These are phyloP conservation scores for Myxozyma kluyveri DNA, from an alignment of 805 yeast species.

Conservation along the genomic window DNA sequence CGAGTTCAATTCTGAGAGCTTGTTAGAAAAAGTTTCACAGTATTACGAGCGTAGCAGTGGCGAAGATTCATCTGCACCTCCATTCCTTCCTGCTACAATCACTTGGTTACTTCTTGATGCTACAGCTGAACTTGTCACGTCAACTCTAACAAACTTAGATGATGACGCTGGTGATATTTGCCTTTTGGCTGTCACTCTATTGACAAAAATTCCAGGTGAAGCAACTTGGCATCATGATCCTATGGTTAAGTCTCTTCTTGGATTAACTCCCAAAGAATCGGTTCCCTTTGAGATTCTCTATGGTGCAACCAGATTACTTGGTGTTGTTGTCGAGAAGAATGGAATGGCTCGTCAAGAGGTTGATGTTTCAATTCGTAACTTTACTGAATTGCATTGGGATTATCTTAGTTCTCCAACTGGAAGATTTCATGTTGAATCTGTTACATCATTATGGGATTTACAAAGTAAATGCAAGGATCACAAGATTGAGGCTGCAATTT, in stretches of 20 bases:
- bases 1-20: conserved; percentile 30
- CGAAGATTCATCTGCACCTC: conserved; percentile 36
- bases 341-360: conserved; percentile 24
- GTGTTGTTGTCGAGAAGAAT: conserved; percentile 25
- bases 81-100: conserved; percentile 47
- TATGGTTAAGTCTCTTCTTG: conserved; percentile 37
- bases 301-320: conserved; percentile 28
- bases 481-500: conserved; percentile 69
- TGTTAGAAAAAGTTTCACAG: conserved; percentile 36
- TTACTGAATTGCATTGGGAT: conserved; percentile 48
- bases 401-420: conserved; percentile 52
- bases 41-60: conserved; percentile 39
- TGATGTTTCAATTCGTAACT: conserved; percentile 23
- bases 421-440: conserved; percentile 66
- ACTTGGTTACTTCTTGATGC: conserved; percentile 42
- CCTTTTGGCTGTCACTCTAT: conserved; percentile 32
- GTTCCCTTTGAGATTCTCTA: conserved; percentile 26
- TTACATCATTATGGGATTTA: conserved; percentile 60
- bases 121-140: conserved; percentile 21
- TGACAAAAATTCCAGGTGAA: conserved; percentile 49
- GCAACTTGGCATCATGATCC: conserved; percentile 40
- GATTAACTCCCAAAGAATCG: conserved; percentile 11
- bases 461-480: conserved; percentile 51
- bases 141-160: conserved; percentile 10
- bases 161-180: conserved; percentile 23